Evolutionary conservation across 2,329 filamentous ascomycete species (phyloP), one percentile per base, ranked within the genome.

Genomic region (Penicillium sp.): DNA sequence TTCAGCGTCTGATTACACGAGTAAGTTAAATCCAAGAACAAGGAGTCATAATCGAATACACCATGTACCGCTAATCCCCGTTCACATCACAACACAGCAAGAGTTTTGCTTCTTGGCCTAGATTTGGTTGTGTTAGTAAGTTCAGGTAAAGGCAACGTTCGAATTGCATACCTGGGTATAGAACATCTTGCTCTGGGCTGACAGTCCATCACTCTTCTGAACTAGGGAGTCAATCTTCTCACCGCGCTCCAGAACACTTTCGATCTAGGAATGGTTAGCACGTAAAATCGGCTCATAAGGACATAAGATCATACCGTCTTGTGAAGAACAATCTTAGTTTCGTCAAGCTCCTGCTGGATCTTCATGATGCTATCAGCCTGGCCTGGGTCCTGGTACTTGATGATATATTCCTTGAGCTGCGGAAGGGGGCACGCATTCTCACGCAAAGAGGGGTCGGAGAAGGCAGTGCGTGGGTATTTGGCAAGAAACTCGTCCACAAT

Each of bases 201-300:
- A 96, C 70, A 99, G 78, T 13, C 88, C 91, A 68, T 96, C 91
- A 70, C 91, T 96, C 86, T 97, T 97, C 63, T 88, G 88, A 45
- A 97, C 93, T 67, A 99, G 78, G 68, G 89, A 90, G 72, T 97
- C 93, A 66, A 99, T 91, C 84, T 97, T 97, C 85, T 97, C 93
- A 42, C 93, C 94, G 61, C 94, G 85, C 81, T 97, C 89, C 70
- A 97, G 77, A 17, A 76, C 72, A 44, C 70, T 71, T 58, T 74
- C 71, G 53, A 67, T 66, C 68, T 70, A 53, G 4, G 43, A 27
- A 36, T 2, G 43, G 57, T 39, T n/a, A 62, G 61, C 31, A 58
- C 66, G 80, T 96, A 31, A 6, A 35, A 10, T 27, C 19, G 7
- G 6, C 2, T 21, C 7, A 9, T 39, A 44, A 9, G 13, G 7